Base-by-base conservation (phyloP, 352 stramenopile species). In the Globisporangium yorkense region DNA sequence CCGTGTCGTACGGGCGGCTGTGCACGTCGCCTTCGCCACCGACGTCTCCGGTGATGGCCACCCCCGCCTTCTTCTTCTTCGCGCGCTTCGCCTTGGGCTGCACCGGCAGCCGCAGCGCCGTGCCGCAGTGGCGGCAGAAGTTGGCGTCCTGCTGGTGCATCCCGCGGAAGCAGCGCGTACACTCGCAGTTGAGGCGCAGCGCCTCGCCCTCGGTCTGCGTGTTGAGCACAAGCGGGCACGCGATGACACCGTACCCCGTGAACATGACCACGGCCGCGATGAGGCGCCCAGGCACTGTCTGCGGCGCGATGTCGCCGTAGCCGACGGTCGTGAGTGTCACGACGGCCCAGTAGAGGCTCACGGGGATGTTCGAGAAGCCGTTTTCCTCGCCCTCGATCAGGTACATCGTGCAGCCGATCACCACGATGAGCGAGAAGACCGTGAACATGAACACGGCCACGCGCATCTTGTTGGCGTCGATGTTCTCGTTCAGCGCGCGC, bases 331-430 rank as follows among this genome's bases (percentile, higher is more conserved):
- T 84, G 49, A 84, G 62, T 5, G 74, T 84, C 51, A 82, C 72
- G 27, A 82, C 71, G 1, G 72, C 71, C 72, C 72, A 82, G 54
- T 82, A 82, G 35, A 82, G 65, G 20, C 70, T 80, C 51, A 77
- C 67, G 20, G 72, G 72, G 37, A 82, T 82, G 55, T 80, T 82
- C n/a, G 80, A 88, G 58, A 90, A 92, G 31, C 83, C 82, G 59
- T 90, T 72, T 16, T 66, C 63, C 51, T 89, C 82, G 35, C 80
- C 82, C 71, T 92, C 82, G 62, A 92, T 89, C 49, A 92, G 59
- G 60, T 92, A 92, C 80, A 92, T 92, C 45, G 80, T 71, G 51
- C 82, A 92, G 24, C 82, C 82, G 54, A 92, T 89, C 47, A 92
- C 80, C 37, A 89, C 64, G 62, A 90, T 89, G 67, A 92, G 78